Base-by-base conservation (phyloP, 1,284 basidiomycete species). In the Prillingera fragicola region DNA sequence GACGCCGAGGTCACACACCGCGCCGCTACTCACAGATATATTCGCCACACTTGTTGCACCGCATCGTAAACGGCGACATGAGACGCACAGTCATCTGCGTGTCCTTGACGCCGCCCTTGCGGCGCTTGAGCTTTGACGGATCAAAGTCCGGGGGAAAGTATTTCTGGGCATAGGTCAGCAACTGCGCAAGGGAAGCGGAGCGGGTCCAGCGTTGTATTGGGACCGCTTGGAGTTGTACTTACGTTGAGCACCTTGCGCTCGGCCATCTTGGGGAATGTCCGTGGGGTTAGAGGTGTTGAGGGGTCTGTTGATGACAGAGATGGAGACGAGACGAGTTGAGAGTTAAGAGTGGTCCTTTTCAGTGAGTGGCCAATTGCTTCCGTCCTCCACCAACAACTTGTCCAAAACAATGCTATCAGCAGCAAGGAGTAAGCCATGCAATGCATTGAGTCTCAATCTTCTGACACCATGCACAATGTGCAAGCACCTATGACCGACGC, bases 51-150 rank as follows among this genome's bases (percentile, higher is more conserved):
- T 87, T 86, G 63, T 86, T 89, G 65, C 88, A 92, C 61, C 87
- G 81, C 94, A 99, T 99, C 13, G 88, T 92, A 71, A 95, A 99
- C 0, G 94, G 94, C 6, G 95, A 92, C 94, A 98, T 98, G 36
- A 99, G 80, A 78, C 92, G 87, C 52, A 98, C 91, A 45, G 91
- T 87, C 73, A 94, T 88, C 67, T 97, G 94, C 15, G 84, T 82
- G 70, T 95, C 94, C 77, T 86, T 91, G 44, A 85, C 84, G 51
- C 69, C 54, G 23, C 29, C 32, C 48, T 80, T 78, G 59, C 90
- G 77, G 58, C 95, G 79, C 33, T 89, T 88, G 71, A 97, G 95
- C 72, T 94, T 85, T 57, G 88, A 82, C 50, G 94, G 95, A 76
- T 98, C 95, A 73, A 97, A 99, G 74, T 98, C 94, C 57, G 77